These are phyloP conservation scores for Xylaria sp. DNA, from an alignment of 2,329 filamentous ascomycete species.

Conservation along the genomic window DNA sequence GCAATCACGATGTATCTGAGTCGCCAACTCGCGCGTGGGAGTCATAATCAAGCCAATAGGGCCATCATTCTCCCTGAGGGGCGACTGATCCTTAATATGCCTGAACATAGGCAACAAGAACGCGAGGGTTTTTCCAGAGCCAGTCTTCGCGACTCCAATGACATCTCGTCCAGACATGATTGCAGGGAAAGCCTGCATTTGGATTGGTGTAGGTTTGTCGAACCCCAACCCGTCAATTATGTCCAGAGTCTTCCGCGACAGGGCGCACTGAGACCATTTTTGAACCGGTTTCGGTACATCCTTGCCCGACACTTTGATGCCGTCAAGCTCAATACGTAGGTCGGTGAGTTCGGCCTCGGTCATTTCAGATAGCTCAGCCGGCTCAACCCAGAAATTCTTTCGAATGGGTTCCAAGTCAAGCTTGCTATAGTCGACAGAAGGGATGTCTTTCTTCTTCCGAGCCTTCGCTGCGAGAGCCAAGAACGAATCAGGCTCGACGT, in stretches of 20 bases:
- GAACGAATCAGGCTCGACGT: conserved; percentile 50
- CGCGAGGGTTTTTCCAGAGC: conserved; percentile 95
- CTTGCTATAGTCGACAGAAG: conserved; percentile 82
- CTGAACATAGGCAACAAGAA: conserved; percentile 97
- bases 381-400: conserved; percentile 94
- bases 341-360: conserved; percentile 82
- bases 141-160: conserved; percentile 95
- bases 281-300: conserved; percentile 91
- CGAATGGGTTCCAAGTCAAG: conserved; percentile 82
- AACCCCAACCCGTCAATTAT: conserved; percentile 82
- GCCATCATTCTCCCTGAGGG: conserved; percentile 81
- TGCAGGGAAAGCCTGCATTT: conserved; percentile 90
- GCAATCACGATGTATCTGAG: conserved; percentile 92
- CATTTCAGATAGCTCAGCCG: conserved; percentile 79
- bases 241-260: conserved; percentile 84
- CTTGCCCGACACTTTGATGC: conserved; percentile 89
- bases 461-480: conserved; percentile 59
- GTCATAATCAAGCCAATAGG: conserved; percentile 89
- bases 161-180: conserved; percentile 97
- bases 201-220: conserved; percentile 88
- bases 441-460: conserved; percentile 95
- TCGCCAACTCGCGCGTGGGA: conserved; percentile 89
- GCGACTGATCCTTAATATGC: conserved; percentile 91
- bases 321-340: conserved; percentile 84
- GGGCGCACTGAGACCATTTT: conserved; percentile 94